Evolutionary conservation across 371 early-diverging fungal species (phyloP).

Genomic region (Blastocladiella emersonii): DNA sequence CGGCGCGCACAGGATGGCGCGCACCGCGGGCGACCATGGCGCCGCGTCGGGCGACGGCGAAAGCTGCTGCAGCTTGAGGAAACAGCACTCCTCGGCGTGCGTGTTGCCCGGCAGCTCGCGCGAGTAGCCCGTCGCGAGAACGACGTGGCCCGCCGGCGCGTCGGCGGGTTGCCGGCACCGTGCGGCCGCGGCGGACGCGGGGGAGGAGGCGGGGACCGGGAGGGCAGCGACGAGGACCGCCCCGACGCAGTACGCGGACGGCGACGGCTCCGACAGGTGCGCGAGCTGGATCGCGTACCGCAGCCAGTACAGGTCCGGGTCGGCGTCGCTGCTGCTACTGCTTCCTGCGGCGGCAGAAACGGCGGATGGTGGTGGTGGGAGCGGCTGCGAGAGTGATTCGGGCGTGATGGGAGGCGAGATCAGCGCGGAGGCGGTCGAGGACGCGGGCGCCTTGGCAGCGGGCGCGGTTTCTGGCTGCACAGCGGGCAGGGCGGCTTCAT

Average conservation of each 20-base stretch:
- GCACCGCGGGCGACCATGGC: not conserved
- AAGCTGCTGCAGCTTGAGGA: constrained; percentile 38
- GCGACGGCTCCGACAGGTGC: constrained; percentile 51
- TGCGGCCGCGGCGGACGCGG: not conserved
- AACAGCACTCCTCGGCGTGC: constrained; percentile 76
- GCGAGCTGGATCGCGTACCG: constrained; percentile 60
- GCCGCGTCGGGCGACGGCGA: constrained; percentile 1
- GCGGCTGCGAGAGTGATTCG: too few species aligned
- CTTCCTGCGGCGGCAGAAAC: too few species aligned
- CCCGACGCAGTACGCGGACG: constrained; percentile 82
- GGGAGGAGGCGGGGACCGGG: not conserved
- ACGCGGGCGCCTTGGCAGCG: too few species aligned
- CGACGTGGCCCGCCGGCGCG: constrained; percentile 6
- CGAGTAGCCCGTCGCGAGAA: constrained; percentile 62
- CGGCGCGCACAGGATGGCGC: not conserved
- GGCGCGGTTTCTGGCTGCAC: too few species aligned
- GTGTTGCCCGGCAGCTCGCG: constrained; percentile 83
- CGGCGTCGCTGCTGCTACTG: too few species aligned
- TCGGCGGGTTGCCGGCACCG: not conserved
- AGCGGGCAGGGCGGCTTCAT: too few species aligned
- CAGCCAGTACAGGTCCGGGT: not conserved
- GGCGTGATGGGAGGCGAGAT: too few species aligned
- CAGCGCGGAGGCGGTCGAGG: too few species aligned
- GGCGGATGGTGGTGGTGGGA: too few species aligned
- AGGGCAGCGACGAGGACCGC: constrained; percentile 47